Conservation (phyloP, 2,329 filamentous ascomycete species). For the Aspergillus sp. region DNA sequence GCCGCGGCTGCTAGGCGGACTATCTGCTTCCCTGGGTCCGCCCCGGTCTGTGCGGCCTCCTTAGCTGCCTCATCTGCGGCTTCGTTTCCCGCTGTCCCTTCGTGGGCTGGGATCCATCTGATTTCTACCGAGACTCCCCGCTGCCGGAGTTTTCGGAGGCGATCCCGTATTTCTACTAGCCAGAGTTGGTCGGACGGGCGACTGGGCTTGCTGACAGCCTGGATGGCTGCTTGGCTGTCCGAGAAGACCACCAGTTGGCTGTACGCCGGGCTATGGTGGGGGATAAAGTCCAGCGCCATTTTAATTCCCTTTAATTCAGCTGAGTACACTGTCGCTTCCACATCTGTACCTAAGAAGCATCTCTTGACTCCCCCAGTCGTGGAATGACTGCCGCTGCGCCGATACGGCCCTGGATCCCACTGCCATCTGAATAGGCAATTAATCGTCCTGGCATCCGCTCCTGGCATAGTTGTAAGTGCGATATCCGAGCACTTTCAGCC, state of each 20-base stretch:
- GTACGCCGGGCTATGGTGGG: not conserved
- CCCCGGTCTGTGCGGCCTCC: no score
- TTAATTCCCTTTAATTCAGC: not conserved
- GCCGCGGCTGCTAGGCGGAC: no score
- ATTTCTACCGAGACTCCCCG: no score
- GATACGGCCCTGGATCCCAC: not conserved
- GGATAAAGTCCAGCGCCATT: not conserved
- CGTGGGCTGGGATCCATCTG: no score
- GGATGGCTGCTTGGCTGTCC: not conserved
- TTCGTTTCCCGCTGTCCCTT: no score
- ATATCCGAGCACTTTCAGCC: not conserved
- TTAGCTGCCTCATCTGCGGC: no score
- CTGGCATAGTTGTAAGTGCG: slow-evolving; percentile 12
- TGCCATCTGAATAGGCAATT: not conserved
- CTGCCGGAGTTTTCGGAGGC: no score
- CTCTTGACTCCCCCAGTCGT: not conserved
- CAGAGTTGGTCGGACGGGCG: not conserved
- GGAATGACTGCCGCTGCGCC: not conserved
- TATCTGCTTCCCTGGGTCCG: no score
- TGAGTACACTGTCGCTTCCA: not conserved
- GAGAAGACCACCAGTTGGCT: not conserved
- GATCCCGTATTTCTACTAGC: no score
- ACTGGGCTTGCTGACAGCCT: not conserved
- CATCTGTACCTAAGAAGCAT: not conserved
- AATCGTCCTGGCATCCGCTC: slow-evolving; percentile 1